These are phyloP conservation scores for Neohortaea acidophila DNA, from an alignment of 495 filamentous ascomycete species.

Conservation along the genomic window DNA sequence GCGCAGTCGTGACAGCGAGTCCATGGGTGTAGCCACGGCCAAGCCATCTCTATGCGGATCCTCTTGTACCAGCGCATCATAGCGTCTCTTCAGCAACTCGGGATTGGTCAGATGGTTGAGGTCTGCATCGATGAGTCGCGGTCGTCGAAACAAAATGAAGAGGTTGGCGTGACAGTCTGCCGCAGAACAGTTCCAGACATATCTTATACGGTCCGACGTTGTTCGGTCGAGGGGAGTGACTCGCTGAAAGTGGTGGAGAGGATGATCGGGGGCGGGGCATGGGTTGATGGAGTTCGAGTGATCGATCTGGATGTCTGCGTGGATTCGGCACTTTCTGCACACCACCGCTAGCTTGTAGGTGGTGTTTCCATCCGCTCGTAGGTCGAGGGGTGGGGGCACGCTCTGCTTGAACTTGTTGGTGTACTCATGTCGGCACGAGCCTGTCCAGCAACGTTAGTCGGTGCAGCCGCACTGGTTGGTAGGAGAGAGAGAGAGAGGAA, in stretches of 20 bases:
- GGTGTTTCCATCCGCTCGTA: slow-evolving; percentile 25
- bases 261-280: slow-evolving; percentile 24
- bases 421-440: slow-evolving; percentile 42
- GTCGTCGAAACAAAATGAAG: slow-evolving; percentile 39
- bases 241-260: slow-evolving; percentile 28
- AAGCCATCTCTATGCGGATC: slow-evolving; percentile 46
- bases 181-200: slow-evolving; percentile 46
- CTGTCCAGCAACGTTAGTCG: too few species aligned
- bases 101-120: slow-evolving; percentile 43
- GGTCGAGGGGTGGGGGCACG: slow-evolving; percentile 28
- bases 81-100: slow-evolving; percentile 35
- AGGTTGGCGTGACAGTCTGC: slow-evolving; percentile 39
- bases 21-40: slow-evolving; percentile 31
- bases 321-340: slow-evolving; percentile 42
- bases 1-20: slow-evolving; percentile 40
- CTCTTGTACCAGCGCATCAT: slow-evolving; percentile 35
- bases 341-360: slow-evolving; percentile 38
- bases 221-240: slow-evolving; percentile 1
- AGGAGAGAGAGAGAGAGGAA: too few species aligned
- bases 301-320: slow-evolving; percentile 38
- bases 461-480: too few species aligned
- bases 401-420: slow-evolving; percentile 39
- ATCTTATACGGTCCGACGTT: slow-evolving; percentile 7
- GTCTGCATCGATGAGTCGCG: slow-evolving; percentile 35
- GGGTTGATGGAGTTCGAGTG: slow-evolving; percentile 18